Evolutionary conservation across 192 early-diverging fungal genomes (phyloP).

Genomic region (Coemansia sp.): DNA sequence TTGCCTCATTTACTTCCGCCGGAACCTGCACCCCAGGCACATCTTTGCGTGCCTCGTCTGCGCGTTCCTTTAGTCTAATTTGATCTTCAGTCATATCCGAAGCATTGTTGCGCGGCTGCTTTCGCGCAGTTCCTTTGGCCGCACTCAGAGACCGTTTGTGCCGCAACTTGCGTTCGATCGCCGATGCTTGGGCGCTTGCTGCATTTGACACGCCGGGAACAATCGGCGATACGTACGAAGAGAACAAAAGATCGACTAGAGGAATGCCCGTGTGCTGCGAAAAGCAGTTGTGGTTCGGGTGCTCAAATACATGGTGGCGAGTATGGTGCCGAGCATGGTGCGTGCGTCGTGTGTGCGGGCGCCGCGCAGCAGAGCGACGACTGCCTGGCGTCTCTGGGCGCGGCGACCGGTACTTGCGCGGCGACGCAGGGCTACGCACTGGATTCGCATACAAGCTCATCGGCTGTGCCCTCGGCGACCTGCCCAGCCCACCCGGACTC

Average conservation of each 20-base stretch:
- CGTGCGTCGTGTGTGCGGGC: conserved; percentile 18
- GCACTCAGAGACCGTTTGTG: conserved; percentile 22
- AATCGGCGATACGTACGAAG: conserved; percentile 54
- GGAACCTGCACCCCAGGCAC: conserved; percentile 5
- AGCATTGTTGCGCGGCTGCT: background rate
- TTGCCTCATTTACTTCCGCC: conserved; percentile 5
- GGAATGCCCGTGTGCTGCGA: conserved; percentile 75
- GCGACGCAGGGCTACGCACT: conserved; percentile 22
- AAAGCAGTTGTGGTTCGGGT: conserved; percentile 73
- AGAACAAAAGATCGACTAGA: conserved; percentile 74
- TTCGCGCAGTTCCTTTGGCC: background rate
- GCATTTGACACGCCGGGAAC: conserved; percentile 46
- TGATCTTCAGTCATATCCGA: background rate
- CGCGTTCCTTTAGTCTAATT: too few relatives aligned
- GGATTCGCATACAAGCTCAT: conserved; percentile 40
- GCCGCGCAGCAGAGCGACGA: conserved; percentile 6
- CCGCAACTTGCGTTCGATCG: conserved; percentile 40
- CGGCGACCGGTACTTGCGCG: conserved; percentile 16
- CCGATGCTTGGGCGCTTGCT: conserved; percentile 33
- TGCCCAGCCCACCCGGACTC: background rate
- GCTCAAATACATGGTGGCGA: conserved; percentile 35
- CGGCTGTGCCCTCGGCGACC: conserved; percentile 37
- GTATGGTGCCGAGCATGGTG: conserved; percentile 30
- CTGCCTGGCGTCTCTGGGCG: conserved; percentile 24
- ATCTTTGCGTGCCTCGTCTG: background rate